Percentiles rank a stretch among this genome's conserved stretches.
Evolutionary conservation across 140 eudicot species (phyloP).

Genomic region (Flaveria floridana): DNA sequence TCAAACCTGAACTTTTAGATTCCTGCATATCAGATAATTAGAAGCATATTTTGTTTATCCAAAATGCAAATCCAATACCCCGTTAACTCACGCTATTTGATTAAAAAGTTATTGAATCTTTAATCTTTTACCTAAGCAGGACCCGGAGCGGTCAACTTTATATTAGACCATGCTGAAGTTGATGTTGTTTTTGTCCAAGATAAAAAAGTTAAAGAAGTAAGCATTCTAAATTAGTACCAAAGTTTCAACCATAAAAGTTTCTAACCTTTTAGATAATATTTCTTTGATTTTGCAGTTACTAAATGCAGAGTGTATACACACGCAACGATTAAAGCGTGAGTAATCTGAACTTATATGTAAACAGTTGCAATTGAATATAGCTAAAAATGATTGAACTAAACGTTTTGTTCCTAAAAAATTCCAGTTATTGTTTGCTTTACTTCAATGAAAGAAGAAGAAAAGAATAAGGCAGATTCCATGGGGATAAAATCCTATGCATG

Average conservation of each 20-base stretch:
- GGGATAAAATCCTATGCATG: slow-evolving; percentile 68
- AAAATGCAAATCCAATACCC: neutral
- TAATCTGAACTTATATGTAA: neutral
- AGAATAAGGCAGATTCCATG: slow-evolving; percentile 47
- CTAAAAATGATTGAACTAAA: neutral
- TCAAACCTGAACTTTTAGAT: neutral
- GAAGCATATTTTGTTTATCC: neutral
- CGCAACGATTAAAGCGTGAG: slow-evolving; percentile 76
- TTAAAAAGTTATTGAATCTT: slow-evolving; percentile 6
- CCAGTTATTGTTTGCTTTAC: slow-evolving; percentile 84
- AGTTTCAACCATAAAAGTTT: neutral
- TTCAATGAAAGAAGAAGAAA: slow-evolving; percentile 62
- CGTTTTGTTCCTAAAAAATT: slow-evolving; percentile 10
- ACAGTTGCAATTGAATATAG: neutral
- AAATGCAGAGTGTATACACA: slow-evolving; percentile 70
- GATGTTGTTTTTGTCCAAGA: slow-evolving; percentile 82
- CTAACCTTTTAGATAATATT: neutral
- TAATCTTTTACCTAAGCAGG: slow-evolving; percentile 43
- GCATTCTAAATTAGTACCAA: slow-evolving; percentile 30
- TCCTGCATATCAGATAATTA: neutral
- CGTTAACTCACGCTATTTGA: neutral
- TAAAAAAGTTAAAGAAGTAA: slow-evolving; percentile 77
- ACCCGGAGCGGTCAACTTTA: slow-evolving; percentile 73
- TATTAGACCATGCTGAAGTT: slow-evolving; percentile 86
- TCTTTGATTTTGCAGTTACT: slow-evolving; percentile 55